Evolutionary conservation across 345 rosid species (phyloP).

Genomic region (sweet orange (Citrus sinensis)): DVS_A1.0 CM039165.1:31082501-31083000

Average conservation of each 20-base stretch:
- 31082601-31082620: conserved; percentile 46
- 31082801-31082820: background rate
- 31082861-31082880: conserved; percentile 87
- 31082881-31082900: conserved; percentile 82
- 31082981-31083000: conserved; percentile 40
- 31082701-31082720: background rate
- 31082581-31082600: conserved; percentile 36
- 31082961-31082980: conserved; percentile 37
- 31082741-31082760: background rate
- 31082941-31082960: conserved; percentile 54
- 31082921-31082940: conserved; percentile 40
- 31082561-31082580: background rate
- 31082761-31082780: background rate
- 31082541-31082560: conserved; percentile 1
- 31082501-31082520: conserved; percentile 60
- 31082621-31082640: conserved; percentile 62
- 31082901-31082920: conserved; percentile 35
- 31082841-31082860: conserved; percentile 79
- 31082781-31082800: background rate
- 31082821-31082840: conserved; percentile 28
- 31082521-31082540: conserved; percentile 36
- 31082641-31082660: conserved; percentile 76
- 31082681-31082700: conserved; percentile 38
- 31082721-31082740: background rate
- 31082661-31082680: conserved; percentile 65